Percentiles rank a stretch among this genome's conserved stretches.
Evolutionary conservation across 2,329 filamentous ascomycete species (phyloP).

Genomic region (Colletotrichum chrysophilum): DNA sequence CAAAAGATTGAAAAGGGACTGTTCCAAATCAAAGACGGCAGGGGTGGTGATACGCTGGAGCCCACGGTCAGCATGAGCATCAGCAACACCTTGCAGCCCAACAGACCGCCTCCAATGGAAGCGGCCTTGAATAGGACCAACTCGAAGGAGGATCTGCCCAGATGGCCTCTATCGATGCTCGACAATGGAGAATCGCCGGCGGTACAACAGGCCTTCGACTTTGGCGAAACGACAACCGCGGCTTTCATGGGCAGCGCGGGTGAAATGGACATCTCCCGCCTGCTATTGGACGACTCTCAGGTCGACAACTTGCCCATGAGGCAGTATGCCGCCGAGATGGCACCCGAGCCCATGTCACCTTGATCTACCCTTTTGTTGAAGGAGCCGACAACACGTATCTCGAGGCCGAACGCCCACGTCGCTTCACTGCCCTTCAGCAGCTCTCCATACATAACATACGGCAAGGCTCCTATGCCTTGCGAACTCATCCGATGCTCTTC

Average conservation of each 20-base stretch:
- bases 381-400: not conserved
- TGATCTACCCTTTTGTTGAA: not conserved
- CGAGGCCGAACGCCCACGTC: not conserved
- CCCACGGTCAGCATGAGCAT: conserved; percentile 57
- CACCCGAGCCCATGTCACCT: conserved; percentile 10
- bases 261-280: conserved; percentile 67
- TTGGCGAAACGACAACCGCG: conserved; percentile 43
- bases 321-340: conserved; percentile 28
- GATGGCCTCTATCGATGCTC: conserved; percentile 43
- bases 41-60: conserved; percentile 50
- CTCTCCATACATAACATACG: not conserved
- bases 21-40: conserved; percentile 48
- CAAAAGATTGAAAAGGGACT: conserved; percentile 60
- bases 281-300: conserved; percentile 60
- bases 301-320: conserved; percentile 28
- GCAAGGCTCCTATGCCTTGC: not conserved
- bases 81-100: conserved; percentile 46
- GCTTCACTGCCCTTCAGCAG: not conserved
- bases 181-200: conserved; percentile 31
- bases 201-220: conserved; percentile 43
- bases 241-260: conserved; percentile 48
- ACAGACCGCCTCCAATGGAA: conserved; percentile 42
- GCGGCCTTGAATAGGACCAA: conserved; percentile 43
- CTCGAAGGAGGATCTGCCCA: conserved; percentile 53
- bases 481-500: not conserved